Conservation (phyloP, 345 rosid species). For the Aquilaria malaccensis region DNA sequence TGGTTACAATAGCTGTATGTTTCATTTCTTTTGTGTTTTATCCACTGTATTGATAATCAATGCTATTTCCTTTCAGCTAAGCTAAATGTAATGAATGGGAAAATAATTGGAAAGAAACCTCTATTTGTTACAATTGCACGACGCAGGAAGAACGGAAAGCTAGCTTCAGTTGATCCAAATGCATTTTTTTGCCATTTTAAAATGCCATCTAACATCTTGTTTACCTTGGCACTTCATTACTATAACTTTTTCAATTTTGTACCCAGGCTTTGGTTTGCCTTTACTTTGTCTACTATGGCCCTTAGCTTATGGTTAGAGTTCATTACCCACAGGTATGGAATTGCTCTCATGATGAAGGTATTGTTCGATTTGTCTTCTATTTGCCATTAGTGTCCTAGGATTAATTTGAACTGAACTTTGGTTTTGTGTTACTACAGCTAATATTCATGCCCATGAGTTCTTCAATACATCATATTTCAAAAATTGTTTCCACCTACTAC, state of each 20-base stretch:
- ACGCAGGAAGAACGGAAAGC: slow-evolving; percentile 67
- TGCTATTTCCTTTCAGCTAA: slow-evolving; percentile 29
- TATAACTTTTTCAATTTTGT: too few species aligned
- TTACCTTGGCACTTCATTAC: too few species aligned
- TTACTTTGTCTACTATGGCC: too few species aligned
- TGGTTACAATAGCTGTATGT: slow-evolving; percentile 54
- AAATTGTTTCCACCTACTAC: slow-evolving; percentile 87
- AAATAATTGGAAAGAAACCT: slow-evolving; percentile 58
- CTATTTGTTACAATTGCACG: slow-evolving; percentile 68
- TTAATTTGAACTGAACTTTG: not conserved
- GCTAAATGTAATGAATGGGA: slow-evolving; percentile 50
- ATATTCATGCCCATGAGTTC: slow-evolving; percentile 91
- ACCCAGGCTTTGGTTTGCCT: too few species aligned
- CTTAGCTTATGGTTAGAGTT: too few species aligned
- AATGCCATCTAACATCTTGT: not conserved
- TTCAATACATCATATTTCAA: slow-evolving; percentile 88
- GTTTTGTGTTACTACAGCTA: slow-evolving; percentile 43
- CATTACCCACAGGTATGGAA: slow-evolving; percentile 74
- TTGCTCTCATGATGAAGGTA: slow-evolving; percentile 95
- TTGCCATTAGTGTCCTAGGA: not conserved
- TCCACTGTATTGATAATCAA: not conserved
- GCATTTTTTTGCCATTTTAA: not conserved
- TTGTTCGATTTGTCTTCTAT: slow-evolving; percentile 3
- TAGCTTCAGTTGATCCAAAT: slow-evolving; percentile 43
- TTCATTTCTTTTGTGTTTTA: not conserved